Percentiles rank a stretch among this genome's conserved stretches.
phyloP scores from a whole-genome alignment of 139 green algal genomes.

The Chlamydomonas asymmetrica region DNA sequence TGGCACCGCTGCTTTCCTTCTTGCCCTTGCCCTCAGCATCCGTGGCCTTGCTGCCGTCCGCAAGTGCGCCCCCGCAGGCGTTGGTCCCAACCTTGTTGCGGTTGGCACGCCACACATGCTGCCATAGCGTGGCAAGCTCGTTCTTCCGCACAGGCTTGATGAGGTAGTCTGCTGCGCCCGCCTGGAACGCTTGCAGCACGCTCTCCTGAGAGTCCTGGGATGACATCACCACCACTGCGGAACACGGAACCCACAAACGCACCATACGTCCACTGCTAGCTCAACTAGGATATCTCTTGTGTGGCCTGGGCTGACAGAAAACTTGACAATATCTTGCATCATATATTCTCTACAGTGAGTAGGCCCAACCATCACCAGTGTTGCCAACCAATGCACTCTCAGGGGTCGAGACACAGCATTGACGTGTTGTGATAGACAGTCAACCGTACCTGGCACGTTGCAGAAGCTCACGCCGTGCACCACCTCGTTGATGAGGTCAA shows the following conservation, averaged over 20 bases:
- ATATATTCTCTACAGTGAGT: no score
- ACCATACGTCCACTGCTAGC: no score
- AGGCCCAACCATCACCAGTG: no score
- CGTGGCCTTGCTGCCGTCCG: neutral
- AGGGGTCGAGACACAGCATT: no score
- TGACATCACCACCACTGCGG: slow-evolving; percentile 42
- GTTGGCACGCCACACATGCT: slow-evolving; percentile 46
- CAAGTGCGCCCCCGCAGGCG: neutral
- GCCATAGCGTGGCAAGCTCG: slow-evolving; percentile 77
- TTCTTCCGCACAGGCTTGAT: slow-evolving; percentile 79
- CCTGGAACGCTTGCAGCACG: slow-evolving; percentile 42
- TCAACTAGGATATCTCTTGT: no score
- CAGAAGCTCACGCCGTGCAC: slow-evolving; percentile 11
- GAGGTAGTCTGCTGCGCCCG: slow-evolving; percentile 72
- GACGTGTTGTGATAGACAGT: no score
- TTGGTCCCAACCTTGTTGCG: neutral
- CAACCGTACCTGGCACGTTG: no score
- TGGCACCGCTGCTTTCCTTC: neutral
- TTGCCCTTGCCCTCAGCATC: neutral
- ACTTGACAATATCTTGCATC: no score
- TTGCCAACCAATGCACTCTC: no score
- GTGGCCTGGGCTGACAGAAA: no score
- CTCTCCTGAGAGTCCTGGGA: slow-evolving; percentile 33
- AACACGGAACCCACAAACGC: no score
- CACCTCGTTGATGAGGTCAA: slow-evolving; percentile 39